Percentiles rank a stretch among this genome's conserved stretches.
These are phyloP conservation scores for Globisporangium lucens DNA, from an alignment of 352 stramenopile genomes.

Conservation along the genomic window DNA sequence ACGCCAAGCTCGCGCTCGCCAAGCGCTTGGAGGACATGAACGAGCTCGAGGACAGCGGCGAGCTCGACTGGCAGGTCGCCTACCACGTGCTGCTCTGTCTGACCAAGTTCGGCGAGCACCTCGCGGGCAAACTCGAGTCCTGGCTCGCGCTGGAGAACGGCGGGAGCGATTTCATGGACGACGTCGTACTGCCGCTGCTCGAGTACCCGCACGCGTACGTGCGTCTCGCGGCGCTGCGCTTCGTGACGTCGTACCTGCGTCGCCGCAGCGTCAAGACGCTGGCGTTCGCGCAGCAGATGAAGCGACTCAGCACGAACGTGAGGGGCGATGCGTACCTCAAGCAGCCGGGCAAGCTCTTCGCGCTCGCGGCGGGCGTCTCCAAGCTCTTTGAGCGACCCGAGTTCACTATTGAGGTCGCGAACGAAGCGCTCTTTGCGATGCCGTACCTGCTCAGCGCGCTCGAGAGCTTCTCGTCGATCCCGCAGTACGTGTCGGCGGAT, in stretches of 20 bases:
- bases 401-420: conserved; percentile 47
- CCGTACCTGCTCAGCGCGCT: conserved; percentile 65
- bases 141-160: conserved; percentile 41
- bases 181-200: conserved; percentile 50
- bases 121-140: conserved; percentile 54
- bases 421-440: conserved; percentile 56
- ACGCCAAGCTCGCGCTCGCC: conserved; percentile 35
- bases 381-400: conserved; percentile 68
- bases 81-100: conserved; percentile 65
- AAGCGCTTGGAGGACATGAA: conserved; percentile 36
- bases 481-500: conserved; percentile 42
- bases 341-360: conserved; percentile 56
- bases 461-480: conserved; percentile 44
- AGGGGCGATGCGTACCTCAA: conserved; percentile 48
- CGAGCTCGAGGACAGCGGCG: conserved; percentile 34
- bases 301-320: conserved; percentile 29
- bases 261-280: conserved; percentile 49
- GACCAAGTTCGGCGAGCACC: conserved; percentile 59
- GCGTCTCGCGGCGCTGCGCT: conserved; percentile 48
- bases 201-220: conserved; percentile 80
- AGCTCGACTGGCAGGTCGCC: conserved; percentile 59
- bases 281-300: conserved; percentile 27
- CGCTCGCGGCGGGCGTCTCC: conserved; percentile 48
- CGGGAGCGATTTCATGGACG: conserved; percentile 37
- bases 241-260: conserved; percentile 68